Percentiles rank a stretch among this genome's conserved stretches.
These are phyloP conservation scores for Elaeis guineensis DNA, from an alignment of 176 grass and related monocot species.

Conservation along the genomic window DNA sequence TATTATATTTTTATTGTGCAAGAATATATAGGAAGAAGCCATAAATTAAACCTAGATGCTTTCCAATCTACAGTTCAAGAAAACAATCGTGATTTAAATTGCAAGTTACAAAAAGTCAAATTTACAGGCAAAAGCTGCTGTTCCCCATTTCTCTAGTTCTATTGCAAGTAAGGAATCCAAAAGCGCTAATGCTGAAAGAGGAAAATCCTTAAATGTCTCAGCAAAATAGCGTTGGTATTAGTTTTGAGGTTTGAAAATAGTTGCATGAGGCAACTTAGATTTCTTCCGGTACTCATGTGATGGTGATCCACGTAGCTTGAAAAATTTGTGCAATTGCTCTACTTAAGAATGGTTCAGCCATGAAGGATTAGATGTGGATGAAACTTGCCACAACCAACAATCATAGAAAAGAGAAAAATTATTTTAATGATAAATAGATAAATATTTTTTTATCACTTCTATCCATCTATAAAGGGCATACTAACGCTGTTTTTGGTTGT, in stretches of 20 bases:
- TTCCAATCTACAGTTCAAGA: too few species aligned
- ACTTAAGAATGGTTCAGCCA: constrained; percentile 23
- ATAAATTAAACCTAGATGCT: too few species aligned
- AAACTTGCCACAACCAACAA: neutral
- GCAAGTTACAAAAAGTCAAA: neutral
- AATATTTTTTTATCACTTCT: too few species aligned
- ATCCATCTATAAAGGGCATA: too few species aligned
- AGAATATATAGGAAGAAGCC: too few species aligned
- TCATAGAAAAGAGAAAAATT: neutral
- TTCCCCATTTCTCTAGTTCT: constrained; percentile 43
- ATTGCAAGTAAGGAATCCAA: constrained; percentile 63
- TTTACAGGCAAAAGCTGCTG: constrained; percentile 40
- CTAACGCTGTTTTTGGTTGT: too few species aligned
- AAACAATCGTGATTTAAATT: too few species aligned
- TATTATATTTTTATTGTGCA: too few species aligned
- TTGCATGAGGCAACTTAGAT: constrained; percentile 52
- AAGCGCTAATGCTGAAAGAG: constrained; percentile 35
- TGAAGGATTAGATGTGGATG: neutral
- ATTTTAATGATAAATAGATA: neutral
- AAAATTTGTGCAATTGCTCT: constrained; percentile 83
- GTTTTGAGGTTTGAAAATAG: constrained; percentile 68
- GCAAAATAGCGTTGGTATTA: constrained; percentile 44
- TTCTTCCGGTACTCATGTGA: constrained; percentile 70
- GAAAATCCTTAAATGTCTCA: constrained; percentile 61
- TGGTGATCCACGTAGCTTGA: constrained; percentile 79